Evolutionary conservation across 805 yeast genomes (phyloP), one percentile per base, ranked within the genome.

Genomic region (Pichia paraexigua): DNA sequence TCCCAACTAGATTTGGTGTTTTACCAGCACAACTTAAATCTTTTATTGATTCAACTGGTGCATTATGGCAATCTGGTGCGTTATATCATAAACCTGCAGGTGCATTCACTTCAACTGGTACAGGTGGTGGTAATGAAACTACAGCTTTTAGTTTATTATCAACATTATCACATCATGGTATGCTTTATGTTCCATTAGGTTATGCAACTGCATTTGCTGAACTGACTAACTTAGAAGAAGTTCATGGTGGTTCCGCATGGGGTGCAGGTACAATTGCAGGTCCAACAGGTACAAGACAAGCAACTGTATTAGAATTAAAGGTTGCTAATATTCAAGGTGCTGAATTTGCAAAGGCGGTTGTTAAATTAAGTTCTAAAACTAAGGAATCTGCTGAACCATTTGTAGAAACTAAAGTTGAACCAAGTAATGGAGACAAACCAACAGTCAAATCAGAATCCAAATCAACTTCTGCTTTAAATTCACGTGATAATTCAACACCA

Each of bases 231-330:
- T 63, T 84, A 51, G 75, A 73, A 17, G 91, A 83, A 70, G 74
- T 77, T 50, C 90, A 84, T 63, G 95, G 95, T 60, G 83, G 85
- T 60, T 78, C 91, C 49, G 79, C 95, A 48, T 88, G 89, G 85
- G 95, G 95, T 68, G 89, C 95, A 45, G 94, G 92, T 63, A 72
- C 87, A 52, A 73, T 77, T 58, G 88, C 95, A 37, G 92, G 84
- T 57, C 71, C 80, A 20, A 88, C 84, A 62, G 95, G 95, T 59
- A 77, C 89, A 39, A 82, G 91, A 73, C 69, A 66, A 56, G 85
- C 90, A 43, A 64, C 80, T 50, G 78, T 71, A 46, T 68, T 78
- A 56, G 96, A 87, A 71, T 72, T 79, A 68, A 74, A 76, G 58
- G 63, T 83, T 54, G 91, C 85, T 49, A 67, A 66, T 49, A 72